Conservation (phyloP, 352 stramenopile genomes). For the Pythium scleroteichum region DNA sequence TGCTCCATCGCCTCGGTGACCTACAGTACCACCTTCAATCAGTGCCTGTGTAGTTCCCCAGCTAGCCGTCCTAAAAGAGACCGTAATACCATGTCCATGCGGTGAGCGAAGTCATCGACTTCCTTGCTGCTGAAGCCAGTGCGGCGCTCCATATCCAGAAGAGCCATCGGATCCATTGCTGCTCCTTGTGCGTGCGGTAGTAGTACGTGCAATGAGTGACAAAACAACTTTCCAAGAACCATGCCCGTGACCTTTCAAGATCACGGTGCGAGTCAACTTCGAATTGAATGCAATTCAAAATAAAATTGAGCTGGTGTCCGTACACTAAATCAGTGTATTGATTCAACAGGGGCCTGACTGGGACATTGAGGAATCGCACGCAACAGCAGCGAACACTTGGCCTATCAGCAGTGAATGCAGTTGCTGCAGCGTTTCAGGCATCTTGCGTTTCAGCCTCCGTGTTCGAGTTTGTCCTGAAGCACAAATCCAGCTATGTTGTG, state of each 20-base stretch:
- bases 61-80: not conserved
- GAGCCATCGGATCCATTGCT: slow-evolving; percentile 56
- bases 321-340: too few species aligned
- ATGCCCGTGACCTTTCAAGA: slow-evolving; percentile 3
- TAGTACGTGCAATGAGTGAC: not conserved
- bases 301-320: too few species aligned
- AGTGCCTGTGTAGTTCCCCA: too few species aligned
- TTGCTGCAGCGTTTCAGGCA: too few species aligned
- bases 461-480: too few species aligned
- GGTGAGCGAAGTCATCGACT: slow-evolving; percentile 63
- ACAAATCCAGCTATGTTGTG: not conserved
- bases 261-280: not conserved
- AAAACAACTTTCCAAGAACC: not conserved
- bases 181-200: not conserved
- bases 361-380: too few species aligned
- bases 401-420: too few species aligned
- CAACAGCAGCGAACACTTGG: too few species aligned
- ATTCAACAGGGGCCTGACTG: too few species aligned
- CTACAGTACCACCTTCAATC: slow-evolving; percentile 24
- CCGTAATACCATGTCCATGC: slow-evolving; percentile 73
- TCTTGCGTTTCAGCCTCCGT: too few species aligned
- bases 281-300: not conserved
- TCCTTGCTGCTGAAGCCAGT: slow-evolving; percentile 64
- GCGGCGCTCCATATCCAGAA: slow-evolving; percentile 74
- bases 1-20: slow-evolving; percentile 73